Evolutionary conservation across 2,329 filamentous ascomycete species (phyloP), one percentile per base, ranked within the genome.

Genomic region (Malbranchea cinnamomea): DNA sequence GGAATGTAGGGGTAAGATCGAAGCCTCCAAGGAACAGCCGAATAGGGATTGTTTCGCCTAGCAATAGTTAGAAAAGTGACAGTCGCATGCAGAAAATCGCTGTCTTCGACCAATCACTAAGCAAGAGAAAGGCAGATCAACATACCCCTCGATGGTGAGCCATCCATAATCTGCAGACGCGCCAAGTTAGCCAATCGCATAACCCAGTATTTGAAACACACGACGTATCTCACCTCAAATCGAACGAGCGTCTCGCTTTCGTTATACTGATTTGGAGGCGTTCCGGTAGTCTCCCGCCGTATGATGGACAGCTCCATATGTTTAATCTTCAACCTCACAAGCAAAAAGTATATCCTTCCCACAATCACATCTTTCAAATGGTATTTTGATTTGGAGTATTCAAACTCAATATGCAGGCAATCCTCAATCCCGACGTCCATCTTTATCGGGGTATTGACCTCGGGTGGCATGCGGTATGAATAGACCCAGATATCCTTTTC

Each of bases 401-500:
- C 89, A 47, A 98, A 98, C 58, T 98, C 89, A 44, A 98, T 98
- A 60, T 98, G 89, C 45, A 98, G 65, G 55, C 89, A 98, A 62
- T 98, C 91, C 62, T 98, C 89, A 50, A 98, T 98, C 34, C 89
- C 89, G 36, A 98, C 89, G 53, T 98, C 89, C 89, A 98, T 98
- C 71, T 98, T 98, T 67, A 98, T 98, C 44, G 81, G 84, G 60
- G 75, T 85, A 66, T 95, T 98, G 58, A 84, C 91, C 71, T 98
- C 89, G 11, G 89, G 89, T 12, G 89, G 87, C 64, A 95, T 87
- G 55, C 85, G 77, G 67, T 98, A 98, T 40, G 78, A 89, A 66
- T 98, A 98, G 33, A 98, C 91, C 91, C 91, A 98, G 41, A 98
- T 79, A 57, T 98, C 91, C 70, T 98, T 98, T 62, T 98, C 91